Percentiles rank a stretch among this genome's conserved stretches.
Conservation (phyloP, 2,329 filamentous ascomycete genomes). For the Emmonsiellopsis sp. region DNA sequence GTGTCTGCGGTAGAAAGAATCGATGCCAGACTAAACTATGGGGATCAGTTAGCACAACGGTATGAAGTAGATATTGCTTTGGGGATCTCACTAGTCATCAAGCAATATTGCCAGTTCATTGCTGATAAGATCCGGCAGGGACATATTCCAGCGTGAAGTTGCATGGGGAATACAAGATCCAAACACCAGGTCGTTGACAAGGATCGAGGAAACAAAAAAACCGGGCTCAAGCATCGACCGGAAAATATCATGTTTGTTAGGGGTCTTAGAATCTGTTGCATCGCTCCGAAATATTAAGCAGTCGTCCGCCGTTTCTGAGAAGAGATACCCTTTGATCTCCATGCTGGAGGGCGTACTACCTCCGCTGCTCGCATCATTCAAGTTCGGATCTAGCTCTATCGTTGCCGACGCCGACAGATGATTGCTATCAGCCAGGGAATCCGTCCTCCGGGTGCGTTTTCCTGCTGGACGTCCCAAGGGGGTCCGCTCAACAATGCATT, state of each 20-base stretch:
- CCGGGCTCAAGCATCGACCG: slow-evolving; percentile 6
- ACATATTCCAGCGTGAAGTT: background rate
- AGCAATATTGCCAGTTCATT: background rate
- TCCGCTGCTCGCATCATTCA: background rate
- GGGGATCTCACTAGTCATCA: background rate
- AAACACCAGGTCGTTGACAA: slow-evolving; percentile 8
- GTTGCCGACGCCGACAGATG: background rate
- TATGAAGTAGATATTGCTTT: background rate
- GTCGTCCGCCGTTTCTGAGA: background rate
- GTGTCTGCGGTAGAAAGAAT: slow-evolving; percentile 10
- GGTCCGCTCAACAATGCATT: slow-evolving; percentile 13
- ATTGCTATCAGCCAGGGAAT: background rate
- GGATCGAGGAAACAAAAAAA: slow-evolving; percentile 7
- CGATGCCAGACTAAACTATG: slow-evolving; percentile 13
- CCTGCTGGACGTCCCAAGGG: slow-evolving; percentile 9
- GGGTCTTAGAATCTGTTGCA: background rate
- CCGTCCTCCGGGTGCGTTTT: background rate
- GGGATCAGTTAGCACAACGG: background rate
- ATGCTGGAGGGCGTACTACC: background rate
- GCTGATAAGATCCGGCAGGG: slow-evolving; percentile 5
- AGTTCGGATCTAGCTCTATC: background rate
- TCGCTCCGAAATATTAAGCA: background rate
- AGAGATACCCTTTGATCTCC: background rate
- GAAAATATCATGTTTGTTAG: slow-evolving; percentile 5
- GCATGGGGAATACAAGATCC: slow-evolving; percentile 3